A percentile compares a stretch with the other conserved stretches of the same genome.
These are phyloP conservation scores for Paramarasmius palmivorus DNA, from an alignment of 1,284 basidiomycete species.

Conservation along the genomic window DNA sequence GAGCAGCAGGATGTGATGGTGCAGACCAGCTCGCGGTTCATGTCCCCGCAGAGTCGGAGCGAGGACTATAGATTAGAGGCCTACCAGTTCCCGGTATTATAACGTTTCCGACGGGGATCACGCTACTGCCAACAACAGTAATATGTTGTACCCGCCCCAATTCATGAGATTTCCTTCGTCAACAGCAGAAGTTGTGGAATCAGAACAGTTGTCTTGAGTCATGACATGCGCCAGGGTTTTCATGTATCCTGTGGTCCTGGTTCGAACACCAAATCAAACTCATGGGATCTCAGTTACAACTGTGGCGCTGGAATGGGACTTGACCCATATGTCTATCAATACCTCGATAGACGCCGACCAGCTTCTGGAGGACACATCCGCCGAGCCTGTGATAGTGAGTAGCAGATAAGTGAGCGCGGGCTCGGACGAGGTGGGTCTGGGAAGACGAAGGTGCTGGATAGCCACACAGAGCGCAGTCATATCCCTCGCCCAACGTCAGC, in stretches of 20 bases:
- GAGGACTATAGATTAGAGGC: conserved; percentile 45
- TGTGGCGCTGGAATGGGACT: conserved; percentile 13
- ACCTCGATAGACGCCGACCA: not conserved
- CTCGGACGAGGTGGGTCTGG: not conserved
- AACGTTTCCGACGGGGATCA: conserved; percentile 8
- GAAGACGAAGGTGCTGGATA: conserved; percentile 8
- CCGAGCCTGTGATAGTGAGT: conserved; percentile 2
- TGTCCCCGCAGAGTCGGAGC: conserved; percentile 47
- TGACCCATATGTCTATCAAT: not conserved
- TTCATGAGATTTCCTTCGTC: conserved; percentile 41
- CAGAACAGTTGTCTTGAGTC: conserved; percentile 19
- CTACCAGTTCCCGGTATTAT: conserved; percentile 15
- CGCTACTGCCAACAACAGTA: not conserved
- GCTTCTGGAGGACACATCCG: conserved; percentile 1
- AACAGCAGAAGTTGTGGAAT: conserved; percentile 19
- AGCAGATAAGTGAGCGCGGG: conserved; percentile 2
- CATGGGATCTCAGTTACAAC: conserved; percentile 10
- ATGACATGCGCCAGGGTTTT: conserved; percentile 3
- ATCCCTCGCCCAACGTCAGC: conserved; percentile 42
- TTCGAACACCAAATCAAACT: not conserved
- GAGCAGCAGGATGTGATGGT: conserved; percentile 58
- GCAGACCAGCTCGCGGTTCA: conserved; percentile 41
- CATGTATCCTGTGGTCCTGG: conserved; percentile 10
- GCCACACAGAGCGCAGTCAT: conserved; percentile 38
- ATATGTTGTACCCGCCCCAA: conserved; percentile 39